Base-by-base conservation (phyloP, 352 stramenopile species). In the Pythium coloratum region DNA sequence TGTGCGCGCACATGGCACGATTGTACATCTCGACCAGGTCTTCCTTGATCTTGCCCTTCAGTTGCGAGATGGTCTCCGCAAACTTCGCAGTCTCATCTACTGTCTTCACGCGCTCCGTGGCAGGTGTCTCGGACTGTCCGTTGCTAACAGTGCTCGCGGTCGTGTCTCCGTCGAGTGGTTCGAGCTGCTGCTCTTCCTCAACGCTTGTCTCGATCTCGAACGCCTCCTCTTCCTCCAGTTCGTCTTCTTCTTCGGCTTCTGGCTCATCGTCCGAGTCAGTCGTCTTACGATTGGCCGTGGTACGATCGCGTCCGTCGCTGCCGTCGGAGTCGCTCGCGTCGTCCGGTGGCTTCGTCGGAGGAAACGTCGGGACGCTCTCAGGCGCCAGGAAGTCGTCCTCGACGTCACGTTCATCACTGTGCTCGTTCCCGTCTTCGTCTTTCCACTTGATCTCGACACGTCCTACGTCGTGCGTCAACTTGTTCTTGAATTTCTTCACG, bases 301-400 rank as follows among this genome's bases (percentile, higher is more conserved):
- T 36, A 30, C 36, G 9, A 3, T 55, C 24, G 3, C 10, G 12
- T 6, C 10, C 26, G 1, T 20, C 49, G 14, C 24, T 20, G 26
- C 5, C 4, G 24, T 55, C 24, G 16, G 42, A 20, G 5, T 50
- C 42, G 18, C 20, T 53, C 6, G 46, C 14, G 18, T 13, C 18
- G 2, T 34, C 49, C 49, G 14, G 9, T 12, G 26, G 26, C 42
- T 61, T 60, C 12, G 57, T 16, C 13, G 54, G 38, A 5, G 67
- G 67, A 26, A 55, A 66, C 8, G 67, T 73, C n/a, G 38, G 40
- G 1, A 64, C 30, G 30, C 68, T 58, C 9, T 55, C 2, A 0
- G 62, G 58, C n/a, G 68, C 62, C 18, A 74, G n/a, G 9, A 70
- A 63, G n/a, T 74, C 68, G 59, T 74, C 68, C 6, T 74, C 34